phyloP scores from a whole-genome alignment of 1,284 basidiomycete genomes.

The Irpex sp. region DNA sequence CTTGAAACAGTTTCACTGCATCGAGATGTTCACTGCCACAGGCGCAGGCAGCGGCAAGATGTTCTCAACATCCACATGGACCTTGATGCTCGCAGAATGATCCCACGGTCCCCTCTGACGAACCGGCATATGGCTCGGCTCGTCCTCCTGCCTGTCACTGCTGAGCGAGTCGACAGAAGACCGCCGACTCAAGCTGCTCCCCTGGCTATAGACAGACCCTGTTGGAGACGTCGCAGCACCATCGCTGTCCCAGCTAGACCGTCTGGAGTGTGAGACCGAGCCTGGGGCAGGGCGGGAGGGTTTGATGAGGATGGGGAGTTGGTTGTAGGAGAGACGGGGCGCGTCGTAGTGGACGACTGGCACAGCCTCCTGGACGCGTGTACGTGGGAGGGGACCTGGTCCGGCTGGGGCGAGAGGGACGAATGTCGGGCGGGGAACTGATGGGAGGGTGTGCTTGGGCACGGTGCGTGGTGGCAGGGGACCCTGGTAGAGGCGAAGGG shows the following conservation, averaged over 20 bases:
- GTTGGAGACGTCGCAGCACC: slow-evolving; percentile 11
- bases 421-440: slow-evolving; percentile 29
- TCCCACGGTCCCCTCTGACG: slow-evolving; percentile 26
- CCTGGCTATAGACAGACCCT: not conserved
- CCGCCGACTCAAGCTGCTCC: not conserved
- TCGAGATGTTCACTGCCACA: slow-evolving; percentile 18
- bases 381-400: slow-evolving; percentile 20
- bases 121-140: not conserved
- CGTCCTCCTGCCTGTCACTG: not conserved
- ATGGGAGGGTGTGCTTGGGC: slow-evolving; percentile 30
- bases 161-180: not conserved
- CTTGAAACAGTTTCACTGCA: slow-evolving; percentile 10
- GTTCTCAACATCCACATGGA: slow-evolving; percentile 24
- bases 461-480: slow-evolving; percentile 25
- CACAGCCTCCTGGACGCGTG: slow-evolving; percentile 13
- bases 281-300: not conserved
- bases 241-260: slow-evolving; percentile 10
- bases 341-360: not conserved
- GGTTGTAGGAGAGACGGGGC: slow-evolving; percentile 11
- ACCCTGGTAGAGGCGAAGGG: slow-evolving; percentile 27
- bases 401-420: slow-evolving; percentile 14
- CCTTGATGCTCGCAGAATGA: slow-evolving; percentile 23
- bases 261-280: not conserved
- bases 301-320: slow-evolving; percentile 17
- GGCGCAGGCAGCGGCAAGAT: slow-evolving; percentile 25